These are phyloP conservation scores for Sechiopsis laciniata DNA, from an alignment of 306 rosid species.

Conservation along the genomic window DNA sequence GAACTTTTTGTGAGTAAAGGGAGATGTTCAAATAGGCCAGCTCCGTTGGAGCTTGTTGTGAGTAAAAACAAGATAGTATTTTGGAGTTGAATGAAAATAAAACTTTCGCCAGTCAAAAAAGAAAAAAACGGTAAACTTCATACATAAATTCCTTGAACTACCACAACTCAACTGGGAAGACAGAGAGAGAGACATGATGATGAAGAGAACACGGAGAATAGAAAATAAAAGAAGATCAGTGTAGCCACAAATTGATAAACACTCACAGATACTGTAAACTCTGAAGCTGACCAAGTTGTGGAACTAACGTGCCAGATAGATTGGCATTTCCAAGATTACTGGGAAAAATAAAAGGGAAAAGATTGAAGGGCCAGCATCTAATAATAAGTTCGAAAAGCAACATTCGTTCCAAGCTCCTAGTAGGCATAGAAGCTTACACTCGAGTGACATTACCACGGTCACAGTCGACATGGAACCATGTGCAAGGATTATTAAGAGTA, in stretches of 20 bases:
- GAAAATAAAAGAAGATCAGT: neutral
- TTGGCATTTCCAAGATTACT: slow-evolving; percentile 97
- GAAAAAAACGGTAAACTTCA: neutral
- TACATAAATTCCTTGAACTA: neutral
- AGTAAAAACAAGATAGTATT: too few relatives aligned
- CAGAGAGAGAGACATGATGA: neutral
- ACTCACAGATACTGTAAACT: slow-evolving; percentile 91
- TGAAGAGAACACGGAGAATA: neutral
- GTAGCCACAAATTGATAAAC: neutral
- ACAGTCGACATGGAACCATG: slow-evolving; percentile 96
- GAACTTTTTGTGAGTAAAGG: too few relatives aligned
- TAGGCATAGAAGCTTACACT: slow-evolving; percentile 54
- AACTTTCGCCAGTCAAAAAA: neutral
- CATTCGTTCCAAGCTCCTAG: slow-evolving; percentile 14
- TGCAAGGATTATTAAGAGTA: slow-evolving; percentile 85
- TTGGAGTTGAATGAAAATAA: neutral
- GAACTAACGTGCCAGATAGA: slow-evolving; percentile 66
- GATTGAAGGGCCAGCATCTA: slow-evolving; percentile 5
- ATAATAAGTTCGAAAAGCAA: neutral
- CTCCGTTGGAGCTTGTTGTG: too few relatives aligned
- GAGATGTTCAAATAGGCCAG: too few relatives aligned
- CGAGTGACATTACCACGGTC: slow-evolving; percentile 74
- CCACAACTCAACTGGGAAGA: neutral
- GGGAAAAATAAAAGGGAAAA: slow-evolving; percentile 19
- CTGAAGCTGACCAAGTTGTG: slow-evolving; percentile 61